These are phyloP conservation scores for Microdochium trichocladiopsis DNA, from an alignment of 2,329 filamentous ascomycete genomes.

Conservation along the genomic window DNA sequence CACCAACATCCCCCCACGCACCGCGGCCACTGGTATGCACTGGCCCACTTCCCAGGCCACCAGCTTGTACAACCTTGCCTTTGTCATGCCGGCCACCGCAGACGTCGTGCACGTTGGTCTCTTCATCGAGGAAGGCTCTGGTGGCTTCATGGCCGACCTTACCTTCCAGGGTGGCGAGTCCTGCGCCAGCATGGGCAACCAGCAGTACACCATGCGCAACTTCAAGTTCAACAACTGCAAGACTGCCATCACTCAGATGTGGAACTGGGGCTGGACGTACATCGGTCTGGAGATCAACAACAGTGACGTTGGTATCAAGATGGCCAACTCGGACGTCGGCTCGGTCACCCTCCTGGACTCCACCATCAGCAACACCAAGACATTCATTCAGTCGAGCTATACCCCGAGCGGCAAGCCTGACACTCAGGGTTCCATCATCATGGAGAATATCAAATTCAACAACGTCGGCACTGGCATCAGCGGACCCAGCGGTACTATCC, in stretches of 20 bases:
- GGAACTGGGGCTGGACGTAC: constrained; percentile 51
- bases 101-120: constrained; percentile 21
- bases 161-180: constrained; percentile 51
- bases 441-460: constrained; percentile 37
- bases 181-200: constrained; percentile 58
- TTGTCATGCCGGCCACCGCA: constrained; percentile 31
- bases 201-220: constrained; percentile 65
- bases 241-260: constrained; percentile 29
- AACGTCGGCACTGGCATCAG: constrained; percentile 32
- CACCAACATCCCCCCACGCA: constrained; percentile 17
- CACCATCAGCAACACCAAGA: constrained; percentile 53
- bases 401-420: constrained; percentile 25
- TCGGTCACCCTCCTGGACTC: constrained; percentile 67
- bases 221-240: constrained; percentile 57
- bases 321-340: constrained; percentile 54
- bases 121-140: constrained; percentile 27
- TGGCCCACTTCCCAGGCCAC: constrained; percentile 58
- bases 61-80: constrained; percentile 41
- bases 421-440: constrained; percentile 50
- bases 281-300: constrained; percentile 53
- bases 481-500: constrained; percentile 33
- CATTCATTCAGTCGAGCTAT: constrained; percentile 59
- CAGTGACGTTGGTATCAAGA: constrained; percentile 54
- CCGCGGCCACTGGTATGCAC: constrained; percentile 40
- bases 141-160: constrained; percentile 47